Evolutionary conservation across 495 filamentous ascomycete genomes (phyloP), one percentile per base, ranked within the genome.

Genomic region (Hamigera avellanea): DNA sequence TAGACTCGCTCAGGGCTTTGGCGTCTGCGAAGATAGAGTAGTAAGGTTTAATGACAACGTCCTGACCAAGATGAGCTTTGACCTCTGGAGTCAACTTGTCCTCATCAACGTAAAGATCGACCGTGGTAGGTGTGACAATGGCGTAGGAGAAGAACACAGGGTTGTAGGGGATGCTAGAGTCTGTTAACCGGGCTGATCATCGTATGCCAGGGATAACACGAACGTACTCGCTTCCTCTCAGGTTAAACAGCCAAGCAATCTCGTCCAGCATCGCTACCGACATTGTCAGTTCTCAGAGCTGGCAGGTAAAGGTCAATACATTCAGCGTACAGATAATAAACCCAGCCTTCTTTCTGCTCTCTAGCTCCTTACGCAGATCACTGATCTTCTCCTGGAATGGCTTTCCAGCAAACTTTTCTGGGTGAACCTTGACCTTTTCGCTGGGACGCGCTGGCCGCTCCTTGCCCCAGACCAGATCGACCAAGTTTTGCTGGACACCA

Each of bases 61-160:
- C 78, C 12, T 77, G 62, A 3, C 72, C 69, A 26, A 99, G 73
- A 39, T 94, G 84, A 17, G 58, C 67, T 46, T 75, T 70, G 36
- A 76, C 78, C 37, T 84, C 81, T 6, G 69, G 52, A 8, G 58
- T 77, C 14, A 99, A 56, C 55, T 96, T 95, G 4, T 75, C 73
- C 2, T 71, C 70, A 45, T 95, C 79, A 33, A 95, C 66, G 48
- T 95, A 99, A 9, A 99, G 62, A 17, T 82, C 89, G 21, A 82
- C 85, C 4, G 76, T 68, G 6, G 79, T 80, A 2, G 80, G 77
- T 3, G 93, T 96, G 35, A 99, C 69, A 28, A 93, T 70, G 27
- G 87, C 86, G 53, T 95, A 99, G 17, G 93, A 93, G 65, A 95
- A 95, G 67, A 96, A 99, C 23, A 99, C 93, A 0, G 93, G 93